These are phyloP conservation scores for Elongisporangium senticosum DNA, from an alignment of 352 stramenopile species.

Conservation along the genomic window DNA sequence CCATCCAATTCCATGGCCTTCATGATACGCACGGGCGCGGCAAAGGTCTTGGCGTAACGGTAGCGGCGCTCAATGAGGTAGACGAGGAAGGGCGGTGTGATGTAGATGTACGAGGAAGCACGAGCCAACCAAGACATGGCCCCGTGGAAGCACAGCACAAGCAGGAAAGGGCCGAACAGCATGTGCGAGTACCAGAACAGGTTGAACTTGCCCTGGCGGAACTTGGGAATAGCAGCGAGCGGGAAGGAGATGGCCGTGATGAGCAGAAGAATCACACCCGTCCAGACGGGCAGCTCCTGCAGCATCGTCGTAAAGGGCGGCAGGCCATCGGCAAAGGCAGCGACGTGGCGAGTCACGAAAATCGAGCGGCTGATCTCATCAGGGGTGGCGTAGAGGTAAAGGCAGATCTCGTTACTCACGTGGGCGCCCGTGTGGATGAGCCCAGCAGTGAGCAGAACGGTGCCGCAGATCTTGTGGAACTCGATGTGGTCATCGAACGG, in stretches of 20 bases:
- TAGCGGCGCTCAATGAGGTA: slow-evolving; percentile 71
- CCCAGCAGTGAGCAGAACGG: slow-evolving; percentile 43
- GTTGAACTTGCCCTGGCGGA: slow-evolving; percentile 73
- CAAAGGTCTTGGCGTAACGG: slow-evolving; percentile 69
- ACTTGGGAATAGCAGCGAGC: slow-evolving; percentile 61
- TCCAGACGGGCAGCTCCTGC: slow-evolving; percentile 65
- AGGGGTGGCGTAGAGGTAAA: slow-evolving; percentile 61
- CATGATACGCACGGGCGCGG: slow-evolving; percentile 54
- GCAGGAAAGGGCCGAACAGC: slow-evolving; percentile 63
- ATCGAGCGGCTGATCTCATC: slow-evolving; percentile 56
- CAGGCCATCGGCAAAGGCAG: slow-evolving; percentile 35
- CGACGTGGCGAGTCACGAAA: slow-evolving; percentile 49
- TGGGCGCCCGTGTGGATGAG: slow-evolving; percentile 62
- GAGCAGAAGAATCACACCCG: slow-evolving; percentile 55
- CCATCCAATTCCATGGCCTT: slow-evolving; percentile 60
- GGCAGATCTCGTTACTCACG: slow-evolving; percentile 62
- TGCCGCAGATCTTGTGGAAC: slow-evolving; percentile 74
- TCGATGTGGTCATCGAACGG: slow-evolving; percentile 78
- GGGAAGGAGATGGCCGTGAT: slow-evolving; percentile 70
- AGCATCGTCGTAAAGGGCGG: slow-evolving; percentile 66
- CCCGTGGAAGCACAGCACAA: slow-evolving; percentile 62
- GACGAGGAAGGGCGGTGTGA: slow-evolving; percentile 54
- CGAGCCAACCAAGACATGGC: slow-evolving; percentile 57
- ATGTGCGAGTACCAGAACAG: slow-evolving; percentile 83
- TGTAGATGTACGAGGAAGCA: slow-evolving; percentile 57